Evolutionary conservation across 2,329 filamentous ascomycete species (phyloP).

Genomic region (Ceratocystis alfenasii): DNA sequence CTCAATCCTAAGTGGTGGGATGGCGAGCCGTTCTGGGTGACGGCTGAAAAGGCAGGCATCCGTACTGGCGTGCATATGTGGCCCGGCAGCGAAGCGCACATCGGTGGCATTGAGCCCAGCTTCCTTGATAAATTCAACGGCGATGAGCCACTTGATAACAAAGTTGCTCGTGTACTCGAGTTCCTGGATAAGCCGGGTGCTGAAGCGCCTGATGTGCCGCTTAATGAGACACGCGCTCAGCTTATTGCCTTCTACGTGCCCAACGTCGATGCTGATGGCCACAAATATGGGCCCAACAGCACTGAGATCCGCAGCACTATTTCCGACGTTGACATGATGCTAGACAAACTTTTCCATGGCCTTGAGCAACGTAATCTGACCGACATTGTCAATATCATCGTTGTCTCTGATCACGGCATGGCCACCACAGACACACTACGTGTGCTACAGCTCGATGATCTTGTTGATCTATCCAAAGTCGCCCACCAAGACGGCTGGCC

Average conservation of each 20-base stretch:
- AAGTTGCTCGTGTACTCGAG: conserved; percentile 68
- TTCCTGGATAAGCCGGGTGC: conserved; percentile 72
- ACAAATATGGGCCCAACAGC: conserved; percentile 84
- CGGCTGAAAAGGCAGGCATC: conserved; percentile 71
- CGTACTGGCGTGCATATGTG: conserved; percentile 91
- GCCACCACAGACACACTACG: conserved; percentile 74
- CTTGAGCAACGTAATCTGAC: conserved; percentile 75
- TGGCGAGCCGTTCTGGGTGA: conserved; percentile 87
- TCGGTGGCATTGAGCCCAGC: conserved; percentile 59
- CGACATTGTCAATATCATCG: conserved; percentile 77
- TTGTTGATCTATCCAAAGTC: conserved; percentile 66
- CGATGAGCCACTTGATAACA: conserved; percentile 58
- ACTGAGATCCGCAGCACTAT: conserved; percentile 79
- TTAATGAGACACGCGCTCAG: conserved; percentile 58
- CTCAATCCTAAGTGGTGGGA: conserved; percentile 88
- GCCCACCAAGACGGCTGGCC: conserved; percentile 91
- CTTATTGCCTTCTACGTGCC: conserved; percentile 92
- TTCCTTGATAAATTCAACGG: conserved; percentile 79
- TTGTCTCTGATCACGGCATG: conserved; percentile 99
- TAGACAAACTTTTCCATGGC: conserved; percentile 62
- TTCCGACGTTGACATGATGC: conserved; percentile 65
- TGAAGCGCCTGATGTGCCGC: conserved; percentile 39
- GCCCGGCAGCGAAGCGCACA: conserved; percentile 87
- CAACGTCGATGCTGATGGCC: conserved; percentile 77
- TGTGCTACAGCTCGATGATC: conserved; percentile 78